These are phyloP conservation scores for Mycosarcoma maydis DNA, from an alignment of 1,284 basidiomycete genomes.

Conservation along the genomic window DNA sequence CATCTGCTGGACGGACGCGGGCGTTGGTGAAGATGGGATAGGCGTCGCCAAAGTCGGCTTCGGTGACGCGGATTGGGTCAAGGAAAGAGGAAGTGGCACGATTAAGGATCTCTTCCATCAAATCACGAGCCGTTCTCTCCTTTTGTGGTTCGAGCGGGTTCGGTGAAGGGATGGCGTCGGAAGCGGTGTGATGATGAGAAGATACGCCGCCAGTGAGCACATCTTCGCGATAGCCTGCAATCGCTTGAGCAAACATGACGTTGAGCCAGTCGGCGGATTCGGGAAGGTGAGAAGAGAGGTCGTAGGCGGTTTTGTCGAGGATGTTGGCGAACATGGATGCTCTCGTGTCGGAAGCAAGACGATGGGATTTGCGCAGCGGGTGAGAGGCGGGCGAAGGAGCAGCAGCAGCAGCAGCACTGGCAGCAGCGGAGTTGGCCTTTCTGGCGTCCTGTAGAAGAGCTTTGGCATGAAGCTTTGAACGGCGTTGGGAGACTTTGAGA, in stretches of 20 bases:
- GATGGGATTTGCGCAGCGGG: slow-evolving; percentile 15
- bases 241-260: slow-evolving; percentile 71
- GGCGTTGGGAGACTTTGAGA: slow-evolving; percentile 42
- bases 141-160: slow-evolving; percentile 30
- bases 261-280: slow-evolving; percentile 73
- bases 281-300: slow-evolving; percentile 70
- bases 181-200: slow-evolving; percentile 8
- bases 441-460: slow-evolving; percentile 23
- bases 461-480: slow-evolving; percentile 46
- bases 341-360: slow-evolving; percentile 30
- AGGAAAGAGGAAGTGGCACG: slow-evolving; percentile 49
- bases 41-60: slow-evolving; percentile 70
- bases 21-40: slow-evolving; percentile 71
- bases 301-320: slow-evolving; percentile 70
- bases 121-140: slow-evolving; percentile 44
- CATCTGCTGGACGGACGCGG: slow-evolving; percentile 71
- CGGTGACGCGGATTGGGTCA: slow-evolving; percentile 71
- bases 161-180: slow-evolving; percentile 2
- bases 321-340: slow-evolving; percentile 53
- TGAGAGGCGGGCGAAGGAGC: too few species aligned
- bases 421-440: slow-evolving; percentile 1
- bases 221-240: slow-evolving; percentile 67
- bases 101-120: slow-evolving; percentile 65
- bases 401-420: too few species aligned
- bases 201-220: slow-evolving; percentile 66